Conservation (phyloP, 2,329 filamentous ascomycete genomes). For the Aspergillus bombycis region DNA sequence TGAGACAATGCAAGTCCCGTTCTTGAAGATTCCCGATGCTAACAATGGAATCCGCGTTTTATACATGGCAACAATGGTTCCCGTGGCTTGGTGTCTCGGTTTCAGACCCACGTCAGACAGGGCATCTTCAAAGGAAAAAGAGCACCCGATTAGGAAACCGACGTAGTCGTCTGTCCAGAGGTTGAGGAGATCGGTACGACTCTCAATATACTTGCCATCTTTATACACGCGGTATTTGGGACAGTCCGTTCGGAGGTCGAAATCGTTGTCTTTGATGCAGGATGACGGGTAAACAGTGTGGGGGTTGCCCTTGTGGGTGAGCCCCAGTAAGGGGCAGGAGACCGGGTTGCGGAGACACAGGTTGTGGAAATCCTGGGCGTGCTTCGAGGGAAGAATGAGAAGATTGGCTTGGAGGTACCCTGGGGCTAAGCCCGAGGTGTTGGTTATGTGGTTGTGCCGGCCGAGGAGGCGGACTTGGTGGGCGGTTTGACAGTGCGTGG, state of each 20-base stretch:
- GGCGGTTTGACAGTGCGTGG: conserved; percentile 25
- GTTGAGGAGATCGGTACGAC: conserved; percentile 48
- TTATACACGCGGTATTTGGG: conserved; percentile 63
- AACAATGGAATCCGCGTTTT: conserved; percentile 59
- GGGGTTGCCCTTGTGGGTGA: conserved; percentile 45
- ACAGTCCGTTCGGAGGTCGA: conserved; percentile 62
- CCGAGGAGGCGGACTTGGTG: conserved; percentile 49
- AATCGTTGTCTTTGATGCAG: conserved; percentile 34
- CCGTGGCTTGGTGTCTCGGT: conserved; percentile 54
- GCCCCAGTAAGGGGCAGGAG: conserved; percentile 63
- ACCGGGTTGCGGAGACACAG: conserved; percentile 66
- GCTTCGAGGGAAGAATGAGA: conserved; percentile 59
- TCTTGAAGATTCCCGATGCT: conserved; percentile 62
- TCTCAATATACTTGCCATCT: conserved; percentile 47
- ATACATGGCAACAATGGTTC: conserved; percentile 65
- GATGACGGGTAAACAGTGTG: conserved; percentile 20
- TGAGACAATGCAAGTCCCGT: conserved; percentile 61
- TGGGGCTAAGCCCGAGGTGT: conserved; percentile 60
- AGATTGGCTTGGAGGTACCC: conserved; percentile 65
- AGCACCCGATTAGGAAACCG: conserved; percentile 66
- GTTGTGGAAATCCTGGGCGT: conserved; percentile 61
- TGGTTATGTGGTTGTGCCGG: conserved; percentile 45
- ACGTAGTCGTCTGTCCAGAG: conserved; percentile 64
- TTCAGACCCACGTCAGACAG: conserved; percentile 54
- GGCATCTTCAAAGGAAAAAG: conserved; percentile 65